phyloP scores from a whole-genome alignment of 352 stramenopile species.

The Globisporangium nunn region DNA sequence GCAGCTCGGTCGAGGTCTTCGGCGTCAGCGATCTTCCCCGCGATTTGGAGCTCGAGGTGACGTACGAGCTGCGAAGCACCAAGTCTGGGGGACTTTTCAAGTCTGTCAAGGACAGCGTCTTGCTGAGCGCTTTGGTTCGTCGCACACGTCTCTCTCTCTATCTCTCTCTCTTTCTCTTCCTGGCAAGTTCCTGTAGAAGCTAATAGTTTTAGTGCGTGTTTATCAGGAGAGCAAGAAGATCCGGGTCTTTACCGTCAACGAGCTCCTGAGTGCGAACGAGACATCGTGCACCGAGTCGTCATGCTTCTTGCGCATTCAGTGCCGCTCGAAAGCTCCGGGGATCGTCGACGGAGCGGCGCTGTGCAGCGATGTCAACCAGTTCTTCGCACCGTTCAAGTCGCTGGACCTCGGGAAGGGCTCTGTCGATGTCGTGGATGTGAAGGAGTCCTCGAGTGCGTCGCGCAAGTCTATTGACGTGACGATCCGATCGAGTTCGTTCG shows the following conservation, averaged over 20 bases:
- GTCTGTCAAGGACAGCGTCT: conserved; percentile 19
- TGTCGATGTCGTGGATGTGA: conserved; percentile 18
- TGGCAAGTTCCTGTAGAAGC: neutral
- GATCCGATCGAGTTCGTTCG: conserved; percentile 36
- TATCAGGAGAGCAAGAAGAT: conserved; percentile 33
- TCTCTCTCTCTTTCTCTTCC: conserved; percentile 5
- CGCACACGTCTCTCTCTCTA: neutral
- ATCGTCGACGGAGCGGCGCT: conserved; percentile 2
- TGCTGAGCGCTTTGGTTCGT: conserved; percentile 31
- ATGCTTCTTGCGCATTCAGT: conserved; percentile 52
- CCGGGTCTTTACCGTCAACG: conserved; percentile 19
- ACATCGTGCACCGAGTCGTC: conserved; percentile 33
- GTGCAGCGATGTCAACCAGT: conserved; percentile 49
- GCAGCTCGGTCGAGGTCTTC: conserved; percentile 23
- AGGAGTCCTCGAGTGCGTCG: neutral
- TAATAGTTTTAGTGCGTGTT: neutral
- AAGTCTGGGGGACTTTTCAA: conserved; percentile 37
- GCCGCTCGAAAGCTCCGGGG: conserved; percentile 10
- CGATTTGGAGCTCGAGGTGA: conserved; percentile 24
- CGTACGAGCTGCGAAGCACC: conserved; percentile 37
- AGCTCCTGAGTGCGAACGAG: conserved; percentile 22
- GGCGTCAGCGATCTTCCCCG: conserved; percentile 44
- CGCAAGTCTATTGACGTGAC: conserved; percentile 30
- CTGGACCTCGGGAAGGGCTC: conserved; percentile 31
- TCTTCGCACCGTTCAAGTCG: conserved; percentile 67